phyloP scores from a whole-genome alignment of 768 basidiomycete species.

The Terana coerulea region DNA sequence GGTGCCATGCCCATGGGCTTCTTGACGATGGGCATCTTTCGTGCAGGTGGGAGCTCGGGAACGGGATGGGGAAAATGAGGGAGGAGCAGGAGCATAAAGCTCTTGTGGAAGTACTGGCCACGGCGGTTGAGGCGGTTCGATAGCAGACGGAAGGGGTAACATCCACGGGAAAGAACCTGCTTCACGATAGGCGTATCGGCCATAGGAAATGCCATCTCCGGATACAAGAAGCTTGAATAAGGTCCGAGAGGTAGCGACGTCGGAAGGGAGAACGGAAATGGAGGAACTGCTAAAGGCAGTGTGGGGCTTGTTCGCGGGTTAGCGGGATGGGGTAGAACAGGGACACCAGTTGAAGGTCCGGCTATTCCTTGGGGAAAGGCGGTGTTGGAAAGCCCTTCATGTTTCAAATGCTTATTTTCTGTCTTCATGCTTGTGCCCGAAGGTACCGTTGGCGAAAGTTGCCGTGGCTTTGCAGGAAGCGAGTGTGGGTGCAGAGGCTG shows the following conservation, averaged over 20 bases:
- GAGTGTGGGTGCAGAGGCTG: not conserved
- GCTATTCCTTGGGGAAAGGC: not conserved
- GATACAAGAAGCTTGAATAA: no score
- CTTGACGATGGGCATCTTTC: conserved; percentile 2
- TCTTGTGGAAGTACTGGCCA: not conserved
- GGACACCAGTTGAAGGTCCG: not conserved
- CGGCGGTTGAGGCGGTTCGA: not conserved
- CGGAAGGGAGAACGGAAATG: not conserved
- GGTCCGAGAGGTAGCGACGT: conserved; percentile 3
- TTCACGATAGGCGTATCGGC: no score
- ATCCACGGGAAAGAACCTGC: no score
- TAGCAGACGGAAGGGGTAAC: no score
- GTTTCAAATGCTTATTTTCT: conserved; percentile 13
- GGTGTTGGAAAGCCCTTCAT: not conserved
- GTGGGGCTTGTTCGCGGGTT: no score
- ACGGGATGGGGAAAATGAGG: not conserved
- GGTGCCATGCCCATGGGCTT: conserved; percentile 15
- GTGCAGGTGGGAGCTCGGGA: not conserved
- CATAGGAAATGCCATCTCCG: no score
- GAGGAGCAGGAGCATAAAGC: not conserved
- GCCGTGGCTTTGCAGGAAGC: not conserved
- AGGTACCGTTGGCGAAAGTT: not conserved
- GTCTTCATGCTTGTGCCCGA: conserved; percentile 10
- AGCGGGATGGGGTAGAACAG: no score
- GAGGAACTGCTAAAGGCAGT: no score